These are phyloP conservation scores for Bothriochloa decipiens DNA, from an alignment of 176 grass and related monocot species.

Conservation along the genomic window DNA sequence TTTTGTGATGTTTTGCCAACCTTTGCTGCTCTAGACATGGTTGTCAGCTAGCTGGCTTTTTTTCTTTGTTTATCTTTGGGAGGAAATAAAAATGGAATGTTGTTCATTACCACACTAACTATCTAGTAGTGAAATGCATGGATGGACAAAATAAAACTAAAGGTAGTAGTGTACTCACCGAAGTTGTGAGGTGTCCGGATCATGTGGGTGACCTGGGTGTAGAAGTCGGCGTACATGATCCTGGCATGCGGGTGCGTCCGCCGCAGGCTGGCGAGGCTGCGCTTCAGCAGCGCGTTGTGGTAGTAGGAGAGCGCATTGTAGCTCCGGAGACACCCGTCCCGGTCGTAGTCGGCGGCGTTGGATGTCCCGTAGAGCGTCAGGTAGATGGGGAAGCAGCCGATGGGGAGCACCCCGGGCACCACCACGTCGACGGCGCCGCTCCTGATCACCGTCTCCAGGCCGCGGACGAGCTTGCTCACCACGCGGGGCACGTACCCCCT, in stretches of 20 bases:
- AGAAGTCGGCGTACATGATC: conserved; percentile 9
- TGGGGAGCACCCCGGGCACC: conserved; percentile 60
- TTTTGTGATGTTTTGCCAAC: too few relatives aligned
- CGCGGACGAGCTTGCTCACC: conserved; percentile 38
- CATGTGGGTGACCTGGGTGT: not conserved
- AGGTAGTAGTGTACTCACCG: not conserved
- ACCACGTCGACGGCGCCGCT: conserved; percentile 57
- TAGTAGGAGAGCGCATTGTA: conserved; percentile 54
- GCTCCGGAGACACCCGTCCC: conserved; percentile 58
- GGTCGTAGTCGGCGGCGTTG: conserved; percentile 47
- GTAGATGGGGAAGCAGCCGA: conserved; percentile 81
- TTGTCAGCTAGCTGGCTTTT: too few relatives aligned
- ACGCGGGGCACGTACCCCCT: conserved; percentile 47
- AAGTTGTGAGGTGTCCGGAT: not conserved
- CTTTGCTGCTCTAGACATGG: too few relatives aligned
- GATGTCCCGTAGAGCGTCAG: conserved; percentile 52
- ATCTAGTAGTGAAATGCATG: too few relatives aligned
- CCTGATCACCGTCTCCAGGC: conserved; percentile 61
- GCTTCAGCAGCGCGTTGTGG: conserved; percentile 55
- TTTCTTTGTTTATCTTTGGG: too few relatives aligned
- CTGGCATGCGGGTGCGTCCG: not conserved
- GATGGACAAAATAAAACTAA: too few relatives aligned
- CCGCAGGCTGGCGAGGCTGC: not conserved
- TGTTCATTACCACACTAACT: too few relatives aligned
- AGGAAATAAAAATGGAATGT: too few relatives aligned